These are phyloP conservation scores for Fragilaria crotonensis DNA, from an alignment of 108 stramenopile genomes.

Conservation along the genomic window DNA sequence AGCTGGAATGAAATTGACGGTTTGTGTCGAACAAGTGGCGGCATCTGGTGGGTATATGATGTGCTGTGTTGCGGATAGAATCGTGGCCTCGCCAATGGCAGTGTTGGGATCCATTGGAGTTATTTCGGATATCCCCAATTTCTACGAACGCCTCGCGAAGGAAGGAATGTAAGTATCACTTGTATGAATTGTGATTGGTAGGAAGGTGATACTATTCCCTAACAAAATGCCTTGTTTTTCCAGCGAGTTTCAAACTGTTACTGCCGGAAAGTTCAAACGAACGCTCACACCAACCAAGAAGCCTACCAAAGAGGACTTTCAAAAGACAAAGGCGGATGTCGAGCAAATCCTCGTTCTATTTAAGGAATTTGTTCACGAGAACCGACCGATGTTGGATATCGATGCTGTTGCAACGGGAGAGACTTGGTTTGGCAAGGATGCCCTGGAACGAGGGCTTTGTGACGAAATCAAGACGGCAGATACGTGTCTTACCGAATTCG, in stretches of 20 bases:
- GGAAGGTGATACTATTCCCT: neutral
- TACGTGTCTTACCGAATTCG: conserved; percentile 66
- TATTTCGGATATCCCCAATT: conserved; percentile 86
- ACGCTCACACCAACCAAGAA: conserved; percentile 91
- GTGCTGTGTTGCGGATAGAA: conserved; percentile 75
- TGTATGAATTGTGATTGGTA: neutral
- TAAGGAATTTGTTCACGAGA: conserved; percentile 65
- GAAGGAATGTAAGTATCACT: conserved; percentile 75
- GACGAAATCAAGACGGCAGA: conserved; percentile 87
- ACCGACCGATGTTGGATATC: conserved; percentile 83
- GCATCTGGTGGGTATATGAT: conserved; percentile 85
- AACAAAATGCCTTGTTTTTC: neutral
- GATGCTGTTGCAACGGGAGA: conserved; percentile 90
- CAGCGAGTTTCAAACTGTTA: conserved; percentile 86
- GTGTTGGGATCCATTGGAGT: conserved; percentile 89
- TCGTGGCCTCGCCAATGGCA: conserved; percentile 78
- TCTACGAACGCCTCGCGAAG: conserved; percentile 76
- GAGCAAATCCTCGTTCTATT: conserved; percentile 77
- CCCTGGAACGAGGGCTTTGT: conserved; percentile 71
- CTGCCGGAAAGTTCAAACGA: conserved; percentile 89
- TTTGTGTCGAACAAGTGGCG: conserved; percentile 93
- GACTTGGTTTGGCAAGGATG: conserved; percentile 89
- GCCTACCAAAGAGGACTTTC: conserved; percentile 75
- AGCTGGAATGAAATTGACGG: conserved; percentile 71
- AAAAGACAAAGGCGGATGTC: conserved; percentile 77